Evolutionary conservation across 441 rosid genomes (phyloP), one percentile per base, ranked within the genome.

Genomic region (Adansonia rubrostipa): DNA sequence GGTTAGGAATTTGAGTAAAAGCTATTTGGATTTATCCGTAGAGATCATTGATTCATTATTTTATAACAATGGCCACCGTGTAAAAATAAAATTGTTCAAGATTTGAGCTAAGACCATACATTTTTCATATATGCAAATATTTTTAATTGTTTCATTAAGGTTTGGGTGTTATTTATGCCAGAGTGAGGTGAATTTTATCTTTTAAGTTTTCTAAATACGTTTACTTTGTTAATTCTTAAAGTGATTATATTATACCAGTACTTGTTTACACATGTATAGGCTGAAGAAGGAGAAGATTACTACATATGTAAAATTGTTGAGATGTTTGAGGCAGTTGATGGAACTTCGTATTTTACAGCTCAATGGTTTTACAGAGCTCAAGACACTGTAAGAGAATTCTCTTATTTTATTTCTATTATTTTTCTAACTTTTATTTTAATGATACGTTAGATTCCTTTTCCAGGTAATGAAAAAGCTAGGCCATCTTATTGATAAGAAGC

Each of bases 321-420:
- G 60, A 80, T 92, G 80, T 93, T 89, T 70, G 90, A 93, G 71
- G 87, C 84, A 1, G 53, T 51, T 17, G 90, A 89, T 51, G 90
- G 90, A 5, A 10, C 66, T 0, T 72, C 58, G 0, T 82, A 90
- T 70, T 92, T 91, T 19, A 81, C 89, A 7, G 92, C 92, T 10
- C 98, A 86, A 33, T 93, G 98, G 96, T 93, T 74, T 63, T 93
- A 93, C 17, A 79, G 95, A 64, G 93, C 92, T 9, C 48, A 5
- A 53, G 98, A 93, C 64, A 92, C 96, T 1, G 95, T 93, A 85
- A 84, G 92, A 45, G 60, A 9, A 10, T 42, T 64, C 36, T 67
- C 10, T 17, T 19, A 8, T 19, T n/a, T 73, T 42, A 28, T 3
- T 40, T 48, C 1, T 24, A 14, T 48, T 42, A 6, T 17, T 14